Evolutionary conservation across 495 filamentous ascomycete species (phyloP).

Genomic region (Penicillium robsamsonii): DNA sequence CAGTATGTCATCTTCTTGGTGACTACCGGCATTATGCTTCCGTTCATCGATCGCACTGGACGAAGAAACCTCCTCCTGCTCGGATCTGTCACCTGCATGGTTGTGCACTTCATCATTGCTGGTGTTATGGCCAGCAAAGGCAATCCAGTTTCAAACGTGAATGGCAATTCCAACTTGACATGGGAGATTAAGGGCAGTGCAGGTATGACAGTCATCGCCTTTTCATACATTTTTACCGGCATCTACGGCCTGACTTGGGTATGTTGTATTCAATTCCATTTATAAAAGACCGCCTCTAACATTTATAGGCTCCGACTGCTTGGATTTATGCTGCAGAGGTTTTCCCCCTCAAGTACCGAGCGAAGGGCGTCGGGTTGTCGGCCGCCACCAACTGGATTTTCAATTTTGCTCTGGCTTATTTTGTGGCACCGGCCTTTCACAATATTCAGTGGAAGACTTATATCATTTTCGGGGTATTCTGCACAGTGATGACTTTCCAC

Average conservation of each 20-base stretch:
- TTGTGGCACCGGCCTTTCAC: constrained; percentile 66
- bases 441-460: constrained; percentile 73
- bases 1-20: constrained; percentile 77
- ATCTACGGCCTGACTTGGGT: constrained; percentile 68
- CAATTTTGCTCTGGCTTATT: constrained; percentile 71
- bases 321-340: constrained; percentile 79
- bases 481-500: constrained; percentile 59
- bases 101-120: constrained; percentile 64
- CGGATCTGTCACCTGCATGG: constrained; percentile 67
- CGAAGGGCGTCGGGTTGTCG: constrained; percentile 65
- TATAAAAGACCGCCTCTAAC: constrained; percentile 1
- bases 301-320: constrained; percentile 56
- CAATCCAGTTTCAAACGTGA: constrained; percentile 54
- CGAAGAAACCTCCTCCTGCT: constrained; percentile 66
- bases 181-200: constrained; percentile 59
- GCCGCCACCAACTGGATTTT: constrained; percentile 73
- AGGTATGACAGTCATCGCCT: constrained; percentile 71
- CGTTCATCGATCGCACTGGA: constrained; percentile 74
- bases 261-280: background rate
- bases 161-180: constrained; percentile 64
- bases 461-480: constrained; percentile 73
- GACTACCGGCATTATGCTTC: constrained; percentile 64
- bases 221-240: constrained; percentile 75
- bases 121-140: constrained; percentile 49
- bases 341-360: constrained; percentile 71